A percentile compares a stretch with the other conserved stretches of the same genome.
Evolutionary conservation across 768 basidiomycete species (phyloP).

Genomic region (Boletellus emodensis): DNA sequence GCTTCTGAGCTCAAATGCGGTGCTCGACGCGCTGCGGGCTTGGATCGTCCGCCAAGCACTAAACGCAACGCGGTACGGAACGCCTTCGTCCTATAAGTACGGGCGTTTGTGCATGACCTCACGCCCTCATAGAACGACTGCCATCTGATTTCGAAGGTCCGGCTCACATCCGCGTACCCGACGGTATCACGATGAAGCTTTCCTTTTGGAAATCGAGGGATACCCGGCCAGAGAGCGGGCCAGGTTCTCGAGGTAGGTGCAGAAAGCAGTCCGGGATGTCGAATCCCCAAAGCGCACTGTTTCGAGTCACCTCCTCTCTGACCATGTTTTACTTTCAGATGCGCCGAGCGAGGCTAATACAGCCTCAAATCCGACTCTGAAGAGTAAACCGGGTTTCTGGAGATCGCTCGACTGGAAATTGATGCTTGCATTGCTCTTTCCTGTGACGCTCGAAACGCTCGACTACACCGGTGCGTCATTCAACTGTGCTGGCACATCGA

Average conservation of each 20-base stretch:
- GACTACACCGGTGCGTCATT: conserved; percentile 25
- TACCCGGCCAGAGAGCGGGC: background rate
- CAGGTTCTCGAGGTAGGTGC: conserved; percentile 5
- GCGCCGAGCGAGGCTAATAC: background rate
- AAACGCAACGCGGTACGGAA: background rate
- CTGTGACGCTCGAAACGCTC: conserved; percentile 38
- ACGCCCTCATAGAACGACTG: background rate
- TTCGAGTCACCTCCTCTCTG: too few species aligned
- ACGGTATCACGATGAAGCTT: conserved; percentile 7
- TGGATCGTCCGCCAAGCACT: background rate
- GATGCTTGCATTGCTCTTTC: conserved; percentile 37
- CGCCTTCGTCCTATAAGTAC: background rate
- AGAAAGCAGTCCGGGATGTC: background rate
- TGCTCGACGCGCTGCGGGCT: background rate
- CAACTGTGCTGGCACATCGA: background rate
- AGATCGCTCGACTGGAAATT: conserved; percentile 26
- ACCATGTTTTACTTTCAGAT: conserved; percentile 2
- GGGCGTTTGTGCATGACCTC: background rate
- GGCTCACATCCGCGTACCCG: background rate
- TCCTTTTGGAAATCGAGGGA: conserved; percentile 6
- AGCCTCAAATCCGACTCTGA: background rate
- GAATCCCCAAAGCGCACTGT: background rate
- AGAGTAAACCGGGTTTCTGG: conserved; percentile 22
- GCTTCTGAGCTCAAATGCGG: background rate
- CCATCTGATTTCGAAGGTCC: background rate